Evolutionary conservation across 1,284 basidiomycete genomes (phyloP).

Genomic region (Paramarasmius palmivorus): DNA sequence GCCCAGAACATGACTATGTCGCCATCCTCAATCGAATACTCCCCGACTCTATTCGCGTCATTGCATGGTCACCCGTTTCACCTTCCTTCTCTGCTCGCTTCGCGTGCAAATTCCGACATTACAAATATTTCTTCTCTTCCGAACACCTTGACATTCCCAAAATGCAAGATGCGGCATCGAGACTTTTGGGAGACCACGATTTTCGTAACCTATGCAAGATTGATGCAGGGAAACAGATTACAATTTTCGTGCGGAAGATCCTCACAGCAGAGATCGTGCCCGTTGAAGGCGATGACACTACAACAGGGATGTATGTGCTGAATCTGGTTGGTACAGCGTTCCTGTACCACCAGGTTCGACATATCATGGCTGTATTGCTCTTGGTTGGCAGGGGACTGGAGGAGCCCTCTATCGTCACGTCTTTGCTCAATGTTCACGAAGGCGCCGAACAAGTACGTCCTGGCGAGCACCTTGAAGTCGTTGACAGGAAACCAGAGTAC

Average conservation of each 20-base stretch:
- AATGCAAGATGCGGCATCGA: constrained; percentile 78
- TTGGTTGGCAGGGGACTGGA: constrained; percentile 87
- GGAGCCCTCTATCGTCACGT: constrained; percentile 66
- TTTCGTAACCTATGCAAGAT: constrained; percentile 96
- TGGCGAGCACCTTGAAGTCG: constrained; percentile 44
- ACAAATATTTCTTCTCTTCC: constrained; percentile 94
- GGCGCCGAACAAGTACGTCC: constrained; percentile 32
- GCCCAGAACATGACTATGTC: constrained; percentile 76
- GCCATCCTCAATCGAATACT: constrained; percentile 88
- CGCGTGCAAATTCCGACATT: constrained; percentile 87
- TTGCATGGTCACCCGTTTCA: constrained; percentile 94
- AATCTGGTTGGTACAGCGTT: constrained; percentile 91
- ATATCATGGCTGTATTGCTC: constrained; percentile 93
- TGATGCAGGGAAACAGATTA: constrained; percentile 93
- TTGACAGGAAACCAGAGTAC: constrained; percentile 84
- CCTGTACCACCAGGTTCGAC: constrained; percentile 96
- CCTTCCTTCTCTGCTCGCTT: constrained; percentile 85
- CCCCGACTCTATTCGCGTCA: constrained; percentile 86
- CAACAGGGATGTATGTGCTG: constrained; percentile 64
- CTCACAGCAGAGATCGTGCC: constrained; percentile 61
- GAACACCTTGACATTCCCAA: constrained; percentile 65
- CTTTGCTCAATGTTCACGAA: constrained; percentile 69
- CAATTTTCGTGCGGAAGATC: constrained; percentile 71
- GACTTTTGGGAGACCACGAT: constrained; percentile 89
- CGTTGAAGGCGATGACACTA: constrained; percentile 25